Percentiles rank a stretch among this genome's conserved stretches.
phyloP scores from a whole-genome alignment of 2,329 filamentous ascomycete species.

The Ceratocystis colombiana region DNA sequence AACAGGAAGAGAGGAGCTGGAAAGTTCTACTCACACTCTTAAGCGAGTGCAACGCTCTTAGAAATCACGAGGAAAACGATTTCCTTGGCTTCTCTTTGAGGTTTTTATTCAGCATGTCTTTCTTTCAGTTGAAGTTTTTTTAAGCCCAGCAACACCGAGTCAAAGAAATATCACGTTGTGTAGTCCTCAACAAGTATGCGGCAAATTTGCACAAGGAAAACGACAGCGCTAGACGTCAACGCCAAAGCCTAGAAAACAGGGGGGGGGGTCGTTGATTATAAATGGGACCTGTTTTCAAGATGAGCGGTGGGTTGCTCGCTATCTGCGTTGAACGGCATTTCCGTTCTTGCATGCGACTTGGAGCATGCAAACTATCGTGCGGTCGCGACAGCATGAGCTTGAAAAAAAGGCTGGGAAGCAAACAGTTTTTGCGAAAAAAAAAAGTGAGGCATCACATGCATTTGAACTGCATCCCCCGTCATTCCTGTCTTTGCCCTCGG shows the following conservation, averaged over 20 bases:
- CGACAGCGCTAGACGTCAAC: no score
- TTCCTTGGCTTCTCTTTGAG: no score
- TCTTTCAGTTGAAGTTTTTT: no score
- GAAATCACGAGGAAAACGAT: slow-evolving; percentile 4
- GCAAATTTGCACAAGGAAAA: background rate
- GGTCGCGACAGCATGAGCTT: no score
- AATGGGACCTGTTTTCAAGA: no score
- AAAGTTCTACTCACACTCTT: background rate
- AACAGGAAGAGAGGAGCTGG: background rate
- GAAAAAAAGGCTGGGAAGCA: slow-evolving; percentile 9
- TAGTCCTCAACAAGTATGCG: background rate
- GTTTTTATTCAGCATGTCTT: no score
- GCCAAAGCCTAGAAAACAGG: no score
- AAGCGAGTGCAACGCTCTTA: slow-evolving; percentile 15
- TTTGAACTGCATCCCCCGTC: slow-evolving; percentile 13
- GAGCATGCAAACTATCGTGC: no score
- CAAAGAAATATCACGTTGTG: background rate
- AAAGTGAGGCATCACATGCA: slow-evolving; percentile 17
- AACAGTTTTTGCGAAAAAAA: background rate
- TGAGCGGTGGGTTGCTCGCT: background rate
- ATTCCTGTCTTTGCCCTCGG: slow-evolving; percentile 14
- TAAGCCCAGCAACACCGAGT: background rate
- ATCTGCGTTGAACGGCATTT: slow-evolving; percentile 1
- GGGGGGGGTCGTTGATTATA: no score
- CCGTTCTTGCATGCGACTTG: background rate